phyloP scores from a whole-genome alignment of 305 asterid genomes.

The Fraxinus sp. region DNA sequence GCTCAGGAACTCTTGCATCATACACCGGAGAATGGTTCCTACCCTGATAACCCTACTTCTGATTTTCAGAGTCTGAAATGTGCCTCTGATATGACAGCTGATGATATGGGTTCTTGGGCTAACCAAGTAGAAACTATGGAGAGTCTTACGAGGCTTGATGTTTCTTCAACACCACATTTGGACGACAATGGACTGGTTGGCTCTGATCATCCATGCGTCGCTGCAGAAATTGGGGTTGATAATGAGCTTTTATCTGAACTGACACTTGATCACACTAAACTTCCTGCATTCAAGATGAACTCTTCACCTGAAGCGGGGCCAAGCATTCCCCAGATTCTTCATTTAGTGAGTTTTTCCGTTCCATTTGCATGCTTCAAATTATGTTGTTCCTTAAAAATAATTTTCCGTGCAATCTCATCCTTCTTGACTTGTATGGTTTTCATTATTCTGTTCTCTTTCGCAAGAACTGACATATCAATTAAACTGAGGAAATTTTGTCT shows the following conservation, averaged over 20 bases:
- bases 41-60: constrained; percentile 44
- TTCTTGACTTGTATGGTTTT: neutral
- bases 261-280: constrained; percentile 35
- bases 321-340: constrained; percentile 95
- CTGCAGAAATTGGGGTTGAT: constrained; percentile 45
- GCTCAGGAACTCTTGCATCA: constrained; percentile 46
- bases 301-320: constrained; percentile 62
- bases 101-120: constrained; percentile 49
- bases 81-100: constrained; percentile 42
- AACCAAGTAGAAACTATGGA: constrained; percentile 24
- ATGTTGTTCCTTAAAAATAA: neutral
- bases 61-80: constrained; percentile 51
- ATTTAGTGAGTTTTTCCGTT: constrained; percentile 60
- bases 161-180: constrained; percentile 44
- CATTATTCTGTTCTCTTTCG: neutral
- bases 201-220: constrained; percentile 46
- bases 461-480: neutral
- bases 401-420: neutral
- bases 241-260: constrained; percentile 52
- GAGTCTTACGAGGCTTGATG: constrained; percentile 42
- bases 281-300: constrained; percentile 49
- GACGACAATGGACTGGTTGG: constrained; percentile 61
- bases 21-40: constrained; percentile 43
- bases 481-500: neutral
- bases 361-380: constrained; percentile 19